Conservation (phyloP, 805 yeast species). For the Saccharomycopsis schoenii region DNA sequence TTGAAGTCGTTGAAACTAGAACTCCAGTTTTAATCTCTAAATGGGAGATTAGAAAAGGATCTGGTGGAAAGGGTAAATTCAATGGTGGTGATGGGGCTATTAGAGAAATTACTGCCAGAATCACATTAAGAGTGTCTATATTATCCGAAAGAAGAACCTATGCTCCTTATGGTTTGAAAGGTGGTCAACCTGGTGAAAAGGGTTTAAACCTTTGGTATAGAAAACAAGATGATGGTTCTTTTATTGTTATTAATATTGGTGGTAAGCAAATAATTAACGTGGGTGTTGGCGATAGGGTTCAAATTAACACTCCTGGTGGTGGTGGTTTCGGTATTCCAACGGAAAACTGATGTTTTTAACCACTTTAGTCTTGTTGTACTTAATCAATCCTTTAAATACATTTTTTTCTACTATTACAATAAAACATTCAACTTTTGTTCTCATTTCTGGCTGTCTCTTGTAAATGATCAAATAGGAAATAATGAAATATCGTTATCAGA, state of each 20-base stretch:
- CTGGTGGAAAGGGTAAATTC: constrained; percentile 41
- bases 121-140: constrained; percentile 33
- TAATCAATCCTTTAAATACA: too few species aligned
- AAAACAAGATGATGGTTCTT: constrained; percentile 25
- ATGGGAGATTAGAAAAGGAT: constrained; percentile 33
- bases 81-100: constrained; percentile 44
- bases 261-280: constrained; percentile 24
- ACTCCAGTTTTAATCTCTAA: constrained; percentile 41
- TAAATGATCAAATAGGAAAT: too few species aligned
- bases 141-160: constrained; percentile 43
- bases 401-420: too few species aligned
- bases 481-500: too few species aligned
- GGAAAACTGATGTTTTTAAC: neutral
- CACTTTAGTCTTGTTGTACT: too few species aligned
- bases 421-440: too few species aligned
- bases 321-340: constrained; percentile 33
- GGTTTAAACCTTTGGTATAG: constrained; percentile 34
- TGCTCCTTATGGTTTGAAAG: constrained; percentile 46
- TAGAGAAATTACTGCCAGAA: constrained; percentile 38
- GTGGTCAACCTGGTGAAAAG: constrained; percentile 42
- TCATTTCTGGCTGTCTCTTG: too few species aligned
- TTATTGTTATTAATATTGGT: constrained; percentile 24
- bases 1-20: constrained; percentile 42
- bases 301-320: constrained; percentile 35
- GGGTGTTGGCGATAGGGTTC: constrained; percentile 30